A percentile compares a stretch with the other conserved stretches of the same genome.
Conservation (phyloP, 345 rosid species). For the Camelina hispida region DNA sequence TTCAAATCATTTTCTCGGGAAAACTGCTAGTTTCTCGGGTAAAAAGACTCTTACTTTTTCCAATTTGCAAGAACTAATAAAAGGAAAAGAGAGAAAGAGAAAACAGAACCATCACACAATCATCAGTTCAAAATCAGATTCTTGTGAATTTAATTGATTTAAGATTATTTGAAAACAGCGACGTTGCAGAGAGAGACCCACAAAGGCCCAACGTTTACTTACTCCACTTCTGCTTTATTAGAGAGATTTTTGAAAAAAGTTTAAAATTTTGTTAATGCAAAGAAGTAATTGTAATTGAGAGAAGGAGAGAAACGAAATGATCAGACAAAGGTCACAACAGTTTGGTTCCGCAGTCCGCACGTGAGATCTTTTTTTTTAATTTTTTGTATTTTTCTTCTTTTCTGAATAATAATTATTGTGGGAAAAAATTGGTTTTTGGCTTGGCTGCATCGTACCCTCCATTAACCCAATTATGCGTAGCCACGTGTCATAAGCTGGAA, state of each 20-base stretch:
- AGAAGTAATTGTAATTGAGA: slow-evolving; percentile 33
- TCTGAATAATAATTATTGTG: slow-evolving; percentile 2
- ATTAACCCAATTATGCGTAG: not conserved
- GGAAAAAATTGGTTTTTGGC: slow-evolving; percentile 21
- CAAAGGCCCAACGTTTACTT: slow-evolving; percentile 32
- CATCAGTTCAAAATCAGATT: slow-evolving; percentile 3
- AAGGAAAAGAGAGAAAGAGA: slow-evolving; percentile 27
- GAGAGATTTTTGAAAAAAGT: slow-evolving; percentile 3
- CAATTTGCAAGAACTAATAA: slow-evolving; percentile 15
- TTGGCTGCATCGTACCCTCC: slow-evolving; percentile 42
- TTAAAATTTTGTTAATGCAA: slow-evolving; percentile 11
- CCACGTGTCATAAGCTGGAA: slow-evolving; percentile 9
- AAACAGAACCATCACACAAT: slow-evolving; percentile 20
- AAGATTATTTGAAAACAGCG: slow-evolving; percentile 22
- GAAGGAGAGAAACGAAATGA: slow-evolving; percentile 23
- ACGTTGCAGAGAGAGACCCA: slow-evolving; percentile 8
- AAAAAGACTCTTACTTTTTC: slow-evolving; percentile 31
- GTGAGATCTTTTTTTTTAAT: slow-evolving; percentile 34
- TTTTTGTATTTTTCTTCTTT: not conserved
- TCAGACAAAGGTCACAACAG: slow-evolving; percentile 41
- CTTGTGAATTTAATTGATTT: slow-evolving; percentile 21
- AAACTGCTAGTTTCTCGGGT: slow-evolving; percentile 41
- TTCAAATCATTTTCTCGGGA: slow-evolving; percentile 36
- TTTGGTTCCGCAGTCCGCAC: slow-evolving; percentile 43
- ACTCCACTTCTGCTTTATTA: slow-evolving; percentile 30